Evolutionary conservation across 164 flowering plant genomes (phyloP).

Genomic region (Annona squamosa): DNA sequence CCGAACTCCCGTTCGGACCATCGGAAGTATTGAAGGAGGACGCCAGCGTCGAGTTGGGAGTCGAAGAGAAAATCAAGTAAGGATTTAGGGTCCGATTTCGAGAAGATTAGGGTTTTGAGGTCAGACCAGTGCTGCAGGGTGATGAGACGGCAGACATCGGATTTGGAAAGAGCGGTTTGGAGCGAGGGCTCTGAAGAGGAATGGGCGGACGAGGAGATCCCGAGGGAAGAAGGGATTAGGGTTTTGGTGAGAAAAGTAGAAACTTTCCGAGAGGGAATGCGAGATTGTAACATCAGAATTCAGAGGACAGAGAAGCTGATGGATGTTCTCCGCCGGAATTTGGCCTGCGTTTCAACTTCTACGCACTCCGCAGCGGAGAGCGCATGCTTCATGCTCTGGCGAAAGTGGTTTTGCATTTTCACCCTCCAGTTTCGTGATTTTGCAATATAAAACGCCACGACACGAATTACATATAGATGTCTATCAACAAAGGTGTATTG

Average conservation of each 20-base stretch:
- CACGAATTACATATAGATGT: too few species aligned
- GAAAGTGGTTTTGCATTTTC: too few species aligned
- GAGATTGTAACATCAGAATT: neutral
- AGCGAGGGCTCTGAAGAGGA: neutral
- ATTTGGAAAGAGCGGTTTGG: neutral
- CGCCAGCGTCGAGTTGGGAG: slow-evolving; percentile 6
- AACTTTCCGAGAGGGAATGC: slow-evolving; percentile 1
- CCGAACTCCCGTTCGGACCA: slow-evolving; percentile 23
- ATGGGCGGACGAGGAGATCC: neutral
- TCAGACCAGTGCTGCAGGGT: slow-evolving; percentile 20
- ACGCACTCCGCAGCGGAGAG: too few species aligned
- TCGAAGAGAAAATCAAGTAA: slow-evolving; percentile 19
- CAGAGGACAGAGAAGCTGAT: neutral
- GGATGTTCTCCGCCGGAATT: too few species aligned
- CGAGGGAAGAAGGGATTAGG: neutral
- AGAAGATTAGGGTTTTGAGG: slow-evolving; percentile 13
- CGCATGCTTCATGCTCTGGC: too few species aligned
- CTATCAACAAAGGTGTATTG: too few species aligned
- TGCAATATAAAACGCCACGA: too few species aligned
- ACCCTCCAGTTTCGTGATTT: too few species aligned
- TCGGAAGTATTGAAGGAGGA: slow-evolving; percentile 17
- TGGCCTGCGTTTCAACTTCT: too few species aligned
- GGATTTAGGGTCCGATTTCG: slow-evolving; percentile 5
- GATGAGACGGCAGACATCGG: slow-evolving; percentile 16
- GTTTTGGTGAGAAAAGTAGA: neutral